A percentile compares a stretch with the other conserved stretches of the same genome.
These are phyloP conservation scores for Nicotiana paniculata DNA, from an alignment of 257 asterid species.

Conservation along the genomic window DNA sequence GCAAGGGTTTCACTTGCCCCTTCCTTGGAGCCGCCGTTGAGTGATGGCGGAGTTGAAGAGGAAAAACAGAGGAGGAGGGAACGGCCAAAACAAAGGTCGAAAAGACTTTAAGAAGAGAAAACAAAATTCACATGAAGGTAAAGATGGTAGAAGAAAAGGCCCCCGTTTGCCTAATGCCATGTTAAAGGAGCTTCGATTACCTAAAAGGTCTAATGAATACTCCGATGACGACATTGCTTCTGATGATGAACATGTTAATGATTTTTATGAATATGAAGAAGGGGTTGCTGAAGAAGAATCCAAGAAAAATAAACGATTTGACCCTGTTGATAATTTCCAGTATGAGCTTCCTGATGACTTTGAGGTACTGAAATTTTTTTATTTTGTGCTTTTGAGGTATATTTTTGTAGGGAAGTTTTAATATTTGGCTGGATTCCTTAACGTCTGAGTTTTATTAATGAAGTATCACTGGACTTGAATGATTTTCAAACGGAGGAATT, in stretches of 20 bases:
- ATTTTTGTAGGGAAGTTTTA: not conserved
- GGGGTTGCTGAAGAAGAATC: conserved; percentile 72
- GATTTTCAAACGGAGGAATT: not conserved
- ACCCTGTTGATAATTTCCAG: conserved; percentile 63
- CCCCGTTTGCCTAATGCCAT: conserved; percentile 8
- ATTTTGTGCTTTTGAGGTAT: not conserved
- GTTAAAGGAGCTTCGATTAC: not conserved
- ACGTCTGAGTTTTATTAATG: not conserved
- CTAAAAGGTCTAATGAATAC: not conserved
- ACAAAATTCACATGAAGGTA: not conserved
- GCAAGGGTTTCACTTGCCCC: too few species aligned
- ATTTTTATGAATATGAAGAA: conserved; percentile 81
- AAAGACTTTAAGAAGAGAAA: not conserved
- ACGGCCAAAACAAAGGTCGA: not conserved
- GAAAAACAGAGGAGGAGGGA: not conserved
- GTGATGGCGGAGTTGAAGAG: not conserved
- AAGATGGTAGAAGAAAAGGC: conserved; percentile 4
- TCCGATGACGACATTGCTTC: conserved; percentile 34
- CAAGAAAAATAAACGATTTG: conserved; percentile 63
- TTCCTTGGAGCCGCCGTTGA: too few species aligned
- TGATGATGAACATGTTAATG: conserved; percentile 26
- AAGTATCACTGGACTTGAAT: not conserved
- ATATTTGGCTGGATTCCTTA: not conserved
- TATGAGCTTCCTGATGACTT: conserved; percentile 72
- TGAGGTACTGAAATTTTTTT: conserved; percentile 36